These are phyloP conservation scores for Cercospora zeae-maydis DNA, from an alignment of 2,329 filamentous ascomycete species.

Conservation along the genomic window DNA sequence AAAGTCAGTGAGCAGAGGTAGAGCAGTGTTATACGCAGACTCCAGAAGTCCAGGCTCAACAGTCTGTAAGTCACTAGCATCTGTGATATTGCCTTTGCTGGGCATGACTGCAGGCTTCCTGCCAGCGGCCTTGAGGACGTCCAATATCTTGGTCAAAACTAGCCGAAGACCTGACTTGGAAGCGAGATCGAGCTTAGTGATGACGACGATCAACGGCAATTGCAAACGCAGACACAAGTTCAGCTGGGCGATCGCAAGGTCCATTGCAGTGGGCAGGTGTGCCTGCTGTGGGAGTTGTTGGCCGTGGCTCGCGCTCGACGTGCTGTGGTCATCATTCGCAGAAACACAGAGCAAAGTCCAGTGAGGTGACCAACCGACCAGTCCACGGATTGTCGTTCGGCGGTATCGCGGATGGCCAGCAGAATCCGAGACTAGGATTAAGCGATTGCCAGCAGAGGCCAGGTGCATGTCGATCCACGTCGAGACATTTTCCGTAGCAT, in stretches of 20 bases:
- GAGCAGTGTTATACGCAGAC: constrained; percentile 53
- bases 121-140: constrained; percentile 70
- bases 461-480: constrained; percentile 95
- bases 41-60: constrained; percentile 55
- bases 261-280: constrained; percentile 55
- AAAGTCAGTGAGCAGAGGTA: constrained; percentile 48
- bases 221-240: constrained; percentile 78
- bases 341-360: constrained; percentile 88
- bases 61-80: constrained; percentile 55
- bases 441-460: constrained; percentile 64
- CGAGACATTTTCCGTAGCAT: constrained; percentile 77
- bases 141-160: constrained; percentile 69
- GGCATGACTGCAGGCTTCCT: constrained; percentile 69
- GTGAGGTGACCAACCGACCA: constrained; percentile 95
- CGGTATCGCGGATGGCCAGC: constrained; percentile 87
- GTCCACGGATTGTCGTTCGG: constrained; percentile 78
- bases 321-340: constrained; percentile 64
- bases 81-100: constrained; percentile 25
- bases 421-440: constrained; percentile 88
- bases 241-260: constrained; percentile 75
- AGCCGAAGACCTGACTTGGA: constrained; percentile 67
- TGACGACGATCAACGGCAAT: constrained; percentile 72
- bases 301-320: constrained; percentile 41
- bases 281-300: constrained; percentile 53
- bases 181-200: constrained; percentile 88